A percentile compares a stretch with the other conserved stretches of the same genome.
These are phyloP conservation scores for Allantophomopsis cytisporea DNA, from an alignment of 2,329 filamentous ascomycete genomes.

Conservation along the genomic window DNA sequence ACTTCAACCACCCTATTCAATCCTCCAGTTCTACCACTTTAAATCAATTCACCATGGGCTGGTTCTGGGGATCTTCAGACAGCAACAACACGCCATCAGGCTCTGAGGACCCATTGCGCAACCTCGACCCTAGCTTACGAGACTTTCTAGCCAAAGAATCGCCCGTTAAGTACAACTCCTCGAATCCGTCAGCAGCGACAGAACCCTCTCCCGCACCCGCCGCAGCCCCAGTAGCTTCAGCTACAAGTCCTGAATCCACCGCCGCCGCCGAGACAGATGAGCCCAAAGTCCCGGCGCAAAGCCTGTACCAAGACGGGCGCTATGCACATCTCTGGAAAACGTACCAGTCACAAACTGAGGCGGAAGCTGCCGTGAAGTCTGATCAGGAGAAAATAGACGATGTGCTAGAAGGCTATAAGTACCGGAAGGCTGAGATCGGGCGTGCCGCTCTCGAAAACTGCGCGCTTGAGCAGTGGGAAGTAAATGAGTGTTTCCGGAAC, in stretches of 20 bases:
- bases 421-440: constrained; percentile 65
- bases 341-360: constrained; percentile 59
- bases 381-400: constrained; percentile 71
- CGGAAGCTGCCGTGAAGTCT: constrained; percentile 56
- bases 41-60: constrained; percentile 14
- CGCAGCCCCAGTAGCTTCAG: not conserved
- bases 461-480: constrained; percentile 69
- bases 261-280: constrained; percentile 2
- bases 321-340: constrained; percentile 88
- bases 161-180: constrained; percentile 30
- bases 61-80: constrained; percentile 18
- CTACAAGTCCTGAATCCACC: constrained; percentile 1
- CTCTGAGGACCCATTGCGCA: constrained; percentile 36
- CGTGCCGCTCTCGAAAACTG: constrained; percentile 87
- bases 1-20: too few relatives aligned
- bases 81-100: constrained; percentile 8
- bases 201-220: not conserved
- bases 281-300: constrained; percentile 22
- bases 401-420: constrained; percentile 74
- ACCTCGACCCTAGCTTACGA: constrained; percentile 49
- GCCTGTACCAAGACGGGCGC: constrained; percentile 53
- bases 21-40: not conserved
- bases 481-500: constrained; percentile 68
- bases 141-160: constrained; percentile 55
- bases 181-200: constrained; percentile 7